Percentiles rank a stretch among this genome's conserved stretches.
Conservation (phyloP, 148 eudicot genomes). For the Mesembryanthemum crystallinum region DNA sequence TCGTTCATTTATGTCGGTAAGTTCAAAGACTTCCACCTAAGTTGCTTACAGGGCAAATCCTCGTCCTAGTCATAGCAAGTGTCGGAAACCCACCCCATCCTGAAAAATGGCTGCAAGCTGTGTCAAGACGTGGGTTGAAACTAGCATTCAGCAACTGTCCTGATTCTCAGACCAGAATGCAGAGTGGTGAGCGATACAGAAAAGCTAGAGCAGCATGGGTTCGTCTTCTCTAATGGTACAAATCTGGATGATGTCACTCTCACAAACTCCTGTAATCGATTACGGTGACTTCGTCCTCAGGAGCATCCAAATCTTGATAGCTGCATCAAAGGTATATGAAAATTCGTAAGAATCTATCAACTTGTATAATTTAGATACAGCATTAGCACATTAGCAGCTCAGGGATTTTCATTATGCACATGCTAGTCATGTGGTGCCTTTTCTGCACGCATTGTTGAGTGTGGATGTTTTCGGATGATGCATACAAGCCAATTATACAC, state of each 20-base stretch:
- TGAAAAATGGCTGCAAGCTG: not conserved
- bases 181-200: no score
- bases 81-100: not conserved
- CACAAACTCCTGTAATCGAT: slow-evolving; percentile 95
- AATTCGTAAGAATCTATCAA: not conserved
- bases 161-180: slow-evolving; percentile 14
- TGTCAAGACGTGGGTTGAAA: not conserved
- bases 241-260: slow-evolving; percentile 1
- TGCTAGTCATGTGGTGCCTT: not conserved
- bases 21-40: slow-evolving; percentile 9
- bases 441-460: not conserved
- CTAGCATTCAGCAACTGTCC: not conserved
- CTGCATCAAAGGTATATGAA: slow-evolving; percentile 43
- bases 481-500: no score
- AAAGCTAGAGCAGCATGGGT: not conserved
- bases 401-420: not conserved
- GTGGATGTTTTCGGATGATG: no score
- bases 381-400: not conserved
- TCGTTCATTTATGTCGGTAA: not conserved
- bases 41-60: slow-evolving; percentile 2
- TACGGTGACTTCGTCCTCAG: slow-evolving; percentile 96
- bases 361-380: not conserved
- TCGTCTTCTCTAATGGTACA: slow-evolving; percentile 2
- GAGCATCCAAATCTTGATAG: slow-evolving; percentile 93
- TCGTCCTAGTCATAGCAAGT: not conserved